Conservation (phyloP, 768 basidiomycete species). For the Psilocybe azurescens region DNA sequence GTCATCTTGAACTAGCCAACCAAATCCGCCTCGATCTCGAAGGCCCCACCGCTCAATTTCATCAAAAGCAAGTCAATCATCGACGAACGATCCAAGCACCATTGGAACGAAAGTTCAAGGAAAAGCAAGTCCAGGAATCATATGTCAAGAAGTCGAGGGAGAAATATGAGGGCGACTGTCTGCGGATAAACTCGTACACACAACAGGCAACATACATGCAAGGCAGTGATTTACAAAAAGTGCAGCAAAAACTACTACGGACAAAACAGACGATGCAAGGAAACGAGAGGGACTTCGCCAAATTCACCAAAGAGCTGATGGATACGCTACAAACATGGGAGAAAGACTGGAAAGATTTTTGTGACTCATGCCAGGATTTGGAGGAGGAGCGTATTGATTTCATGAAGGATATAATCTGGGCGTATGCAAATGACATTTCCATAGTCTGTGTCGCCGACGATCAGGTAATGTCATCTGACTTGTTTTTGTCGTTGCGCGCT, state of each 20-base stretch:
- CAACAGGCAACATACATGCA: slow-evolving; percentile 85
- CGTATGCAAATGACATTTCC: slow-evolving; percentile 92
- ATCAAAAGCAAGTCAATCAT: slow-evolving; percentile 68
- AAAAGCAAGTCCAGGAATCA: slow-evolving; percentile 83
- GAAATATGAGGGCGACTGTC: slow-evolving; percentile 88
- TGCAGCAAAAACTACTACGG: slow-evolving; percentile 81
- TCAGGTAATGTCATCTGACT: slow-evolving; percentile 56
- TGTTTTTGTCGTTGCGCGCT: slow-evolving; percentile 1
- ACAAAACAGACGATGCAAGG: slow-evolving; percentile 86
- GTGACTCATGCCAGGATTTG: slow-evolving; percentile 95
- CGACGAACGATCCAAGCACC: slow-evolving; percentile 70
- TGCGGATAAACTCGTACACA: slow-evolving; percentile 88
- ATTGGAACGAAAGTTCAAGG: slow-evolving; percentile 89
- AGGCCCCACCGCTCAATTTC: slow-evolving; percentile 60
- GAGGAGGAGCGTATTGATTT: slow-evolving; percentile 96
- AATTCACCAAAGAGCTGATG: slow-evolving; percentile 76
- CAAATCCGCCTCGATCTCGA: slow-evolving; percentile 80
- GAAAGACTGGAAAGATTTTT: slow-evolving; percentile 91
- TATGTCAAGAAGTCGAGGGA: slow-evolving; percentile 88
- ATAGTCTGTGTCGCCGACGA: slow-evolving; percentile 96
- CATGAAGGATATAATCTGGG: slow-evolving; percentile 94
- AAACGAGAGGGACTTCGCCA: slow-evolving; percentile 90
- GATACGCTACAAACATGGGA: slow-evolving; percentile 88
- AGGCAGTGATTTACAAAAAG: slow-evolving; percentile 88
- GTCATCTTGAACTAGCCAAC: slow-evolving; percentile 73